A percentile compares a stretch with the other conserved stretches of the same genome.
Conservation (phyloP, 768 basidiomycete species). For the Leccinellum luteum region DNA sequence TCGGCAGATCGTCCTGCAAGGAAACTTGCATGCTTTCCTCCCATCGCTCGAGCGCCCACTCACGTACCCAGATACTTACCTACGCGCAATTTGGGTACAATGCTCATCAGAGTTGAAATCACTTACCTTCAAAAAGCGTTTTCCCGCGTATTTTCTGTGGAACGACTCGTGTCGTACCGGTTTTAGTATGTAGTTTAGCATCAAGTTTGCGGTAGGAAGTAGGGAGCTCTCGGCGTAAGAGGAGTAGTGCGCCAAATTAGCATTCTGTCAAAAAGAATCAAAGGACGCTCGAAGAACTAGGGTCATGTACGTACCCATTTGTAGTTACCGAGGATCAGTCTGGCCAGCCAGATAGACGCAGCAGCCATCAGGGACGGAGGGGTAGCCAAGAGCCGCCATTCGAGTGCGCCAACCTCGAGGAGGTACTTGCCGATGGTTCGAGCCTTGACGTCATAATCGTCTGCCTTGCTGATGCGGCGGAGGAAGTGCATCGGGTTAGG, state of each 20-base stretch:
- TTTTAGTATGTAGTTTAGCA: constrained; percentile 84
- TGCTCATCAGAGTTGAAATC: background rate
- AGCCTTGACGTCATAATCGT: constrained; percentile 82
- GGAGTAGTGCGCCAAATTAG: constrained; percentile 86
- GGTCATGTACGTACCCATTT: constrained; percentile 71
- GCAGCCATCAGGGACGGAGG: constrained; percentile 82
- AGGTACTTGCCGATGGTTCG: constrained; percentile 90
- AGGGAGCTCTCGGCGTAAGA: constrained; percentile 79
- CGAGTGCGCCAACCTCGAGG: constrained; percentile 80
- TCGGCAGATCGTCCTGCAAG: constrained; percentile 55
- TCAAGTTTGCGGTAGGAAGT: constrained; percentile 76
- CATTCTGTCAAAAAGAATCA: constrained; percentile 47
- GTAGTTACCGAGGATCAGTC: constrained; percentile 72
- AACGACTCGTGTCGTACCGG: constrained; percentile 73
- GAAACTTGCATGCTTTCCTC: constrained; percentile 57
- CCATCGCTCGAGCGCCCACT: constrained; percentile 85
- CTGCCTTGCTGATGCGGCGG: constrained; percentile 88
- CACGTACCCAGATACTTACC: constrained; percentile 79
- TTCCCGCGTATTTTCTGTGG: constrained; percentile 85
- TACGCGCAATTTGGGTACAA: constrained; percentile 29
- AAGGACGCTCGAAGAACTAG: background rate
- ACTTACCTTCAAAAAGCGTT: constrained; percentile 78
- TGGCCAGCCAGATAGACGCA: constrained; percentile 81
- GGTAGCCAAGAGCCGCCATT: constrained; percentile 71
- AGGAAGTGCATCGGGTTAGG: constrained; percentile 91